Conservation (phyloP, 2,329 filamentous ascomycete genomes). For the Helotiales sp. region DNA sequence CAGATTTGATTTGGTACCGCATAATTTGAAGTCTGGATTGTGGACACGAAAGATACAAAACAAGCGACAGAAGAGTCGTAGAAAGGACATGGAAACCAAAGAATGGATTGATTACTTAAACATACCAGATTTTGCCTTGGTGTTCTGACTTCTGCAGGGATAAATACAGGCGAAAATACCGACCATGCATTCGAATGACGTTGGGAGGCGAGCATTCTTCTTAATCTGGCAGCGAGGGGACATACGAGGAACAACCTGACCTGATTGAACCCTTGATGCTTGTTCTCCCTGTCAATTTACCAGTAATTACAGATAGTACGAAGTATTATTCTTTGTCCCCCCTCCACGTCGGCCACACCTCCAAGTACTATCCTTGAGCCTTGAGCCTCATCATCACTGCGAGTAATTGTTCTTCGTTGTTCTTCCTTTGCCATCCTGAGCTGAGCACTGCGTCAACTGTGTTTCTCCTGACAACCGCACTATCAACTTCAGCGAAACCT, state of each 20-base stretch:
- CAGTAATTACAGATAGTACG: slow-evolving; percentile 6
- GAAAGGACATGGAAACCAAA: background rate
- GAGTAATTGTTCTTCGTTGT: background rate
- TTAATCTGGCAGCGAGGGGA: background rate
- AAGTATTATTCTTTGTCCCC: background rate
- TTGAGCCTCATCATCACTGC: background rate
- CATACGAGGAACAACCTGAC: background rate
- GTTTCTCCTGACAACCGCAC: slow-evolving; percentile 12
- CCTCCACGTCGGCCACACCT: slow-evolving; percentile 4
- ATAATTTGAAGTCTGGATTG: too few relatives aligned
- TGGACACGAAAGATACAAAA: background rate
- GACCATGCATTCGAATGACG: slow-evolving; percentile 6
- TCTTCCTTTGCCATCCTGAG: background rate
- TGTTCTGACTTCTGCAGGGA: background rate
- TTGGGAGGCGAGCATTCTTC: slow-evolving; percentile 5
- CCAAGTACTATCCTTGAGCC: slow-evolving; percentile 7
- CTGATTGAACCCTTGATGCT: slow-evolving; percentile 10
- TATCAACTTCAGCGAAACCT: background rate
- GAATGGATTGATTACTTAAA: background rate
- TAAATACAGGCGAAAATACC: background rate
- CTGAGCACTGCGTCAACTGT: background rate
- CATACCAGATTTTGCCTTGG: background rate
- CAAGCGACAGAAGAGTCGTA: slow-evolving; percentile 2
- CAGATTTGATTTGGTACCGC: background rate
- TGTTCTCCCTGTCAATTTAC: background rate